Evolutionary conservation across 2,329 filamentous ascomycete genomes (phyloP), one percentile per base, ranked within the genome.

Genomic region (Verticillium tricorpus): DNA sequence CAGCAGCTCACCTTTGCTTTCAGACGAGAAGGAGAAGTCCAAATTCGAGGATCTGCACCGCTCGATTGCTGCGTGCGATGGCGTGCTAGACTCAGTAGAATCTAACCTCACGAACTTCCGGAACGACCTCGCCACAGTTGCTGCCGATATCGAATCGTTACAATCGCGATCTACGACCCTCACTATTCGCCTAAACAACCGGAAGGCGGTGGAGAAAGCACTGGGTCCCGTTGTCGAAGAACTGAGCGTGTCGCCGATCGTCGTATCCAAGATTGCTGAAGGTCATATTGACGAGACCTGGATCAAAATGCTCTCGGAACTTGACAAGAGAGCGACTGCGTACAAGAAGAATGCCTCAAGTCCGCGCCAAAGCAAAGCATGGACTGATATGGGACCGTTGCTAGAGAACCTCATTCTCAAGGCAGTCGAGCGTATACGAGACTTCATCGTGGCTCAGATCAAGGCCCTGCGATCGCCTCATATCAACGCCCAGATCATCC

Each of bases 401-500:
- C 78, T 99, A 58, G 88, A 92, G 61, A 92, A 96, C 73, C 81
- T 99, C 39, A 91, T 89, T 22, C 85, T 90, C 60, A 96, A 95
- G 80, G 89, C 90, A 45, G 60, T 96, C 32, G 93, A 97, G 76
- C 87, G 95, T 61, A 96, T 98, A 73, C 86, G 96, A 62, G 95
- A 99, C 74, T 96, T 96, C 71, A 83, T 99, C 40, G 95, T 99
- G 14, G 86, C 91, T 17, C 94, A 98, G 73, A 95, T 99, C 73
- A 97, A 97, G 75, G 92, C 93, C 5, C 80, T 99, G 59, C 87
- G 95, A 61, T 97, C 94, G 31, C 95, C 95, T 15, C 95, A 94
- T 70, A 97, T 98, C 74, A 98, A 99, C 73, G 93, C 94, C 2
- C 95, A 99, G 73, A 90, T 98, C 62, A 93, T 99, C 57, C 95